phyloP scores from a whole-genome alignment of 2,329 filamentous ascomycete species.

The Colletotrichum gigasporum region DNA sequence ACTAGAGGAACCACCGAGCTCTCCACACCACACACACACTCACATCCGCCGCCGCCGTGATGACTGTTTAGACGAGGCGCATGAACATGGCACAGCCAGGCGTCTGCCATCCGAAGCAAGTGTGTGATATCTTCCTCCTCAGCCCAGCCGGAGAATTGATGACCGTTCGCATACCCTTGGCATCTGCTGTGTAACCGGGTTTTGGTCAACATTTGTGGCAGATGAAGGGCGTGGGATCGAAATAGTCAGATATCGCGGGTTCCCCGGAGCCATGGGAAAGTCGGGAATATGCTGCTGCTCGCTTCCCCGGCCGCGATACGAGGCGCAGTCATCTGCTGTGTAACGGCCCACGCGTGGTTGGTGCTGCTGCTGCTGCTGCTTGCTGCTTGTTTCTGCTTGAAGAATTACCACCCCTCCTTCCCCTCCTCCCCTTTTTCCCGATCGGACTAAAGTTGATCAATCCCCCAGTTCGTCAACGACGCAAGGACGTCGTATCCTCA shows the following conservation, averaged over 20 bases:
- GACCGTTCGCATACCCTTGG: slow-evolving; percentile 21
- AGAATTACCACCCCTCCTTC: not conserved
- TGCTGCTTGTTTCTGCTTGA: slow-evolving; percentile 6
- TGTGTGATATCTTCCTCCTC: not conserved
- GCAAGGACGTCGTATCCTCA: not conserved
- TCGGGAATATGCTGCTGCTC: not conserved
- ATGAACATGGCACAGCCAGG: slow-evolving; percentile 22
- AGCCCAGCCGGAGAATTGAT: slow-evolving; percentile 24
- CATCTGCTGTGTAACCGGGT: slow-evolving; percentile 27
- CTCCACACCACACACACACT: not conserved
- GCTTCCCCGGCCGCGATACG: slow-evolving; percentile 6
- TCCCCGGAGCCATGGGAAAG: not conserved
- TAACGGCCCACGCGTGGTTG: slow-evolving; percentile 12
- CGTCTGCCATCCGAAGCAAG: not conserved
- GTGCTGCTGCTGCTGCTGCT: not conserved
- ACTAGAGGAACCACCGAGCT: slow-evolving; percentile 3
- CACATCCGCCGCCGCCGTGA: not conserved
- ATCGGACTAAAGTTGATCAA: slow-evolving; percentile 17
- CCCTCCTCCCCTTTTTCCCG: not conserved
- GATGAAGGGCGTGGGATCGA: no score
- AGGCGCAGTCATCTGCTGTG: slow-evolving; percentile 26
- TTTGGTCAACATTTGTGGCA: no score
- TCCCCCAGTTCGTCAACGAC: slow-evolving; percentile 9
- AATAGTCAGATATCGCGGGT: slow-evolving; percentile 21
- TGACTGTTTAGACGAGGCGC: slow-evolving; percentile 18